A percentile compares a stretch with the other conserved stretches of the same genome.
phyloP scores from a whole-genome alignment of 192 early-diverging fungal genomes.

The Podila epicladia region DNA sequence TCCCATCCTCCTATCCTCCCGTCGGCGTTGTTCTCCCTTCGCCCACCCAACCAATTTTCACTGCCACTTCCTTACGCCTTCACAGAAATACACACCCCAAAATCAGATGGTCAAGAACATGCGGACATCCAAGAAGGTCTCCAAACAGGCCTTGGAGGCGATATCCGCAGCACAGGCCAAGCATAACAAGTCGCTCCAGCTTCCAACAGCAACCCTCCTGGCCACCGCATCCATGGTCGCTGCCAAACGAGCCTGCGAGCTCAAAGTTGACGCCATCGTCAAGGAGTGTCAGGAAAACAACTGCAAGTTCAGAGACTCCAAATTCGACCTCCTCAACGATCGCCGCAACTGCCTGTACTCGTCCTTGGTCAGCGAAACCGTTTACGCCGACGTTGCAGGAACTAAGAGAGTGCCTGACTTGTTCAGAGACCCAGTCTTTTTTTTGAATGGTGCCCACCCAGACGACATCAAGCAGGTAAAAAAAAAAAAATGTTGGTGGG shows the following conservation, averaged over 20 bases:
- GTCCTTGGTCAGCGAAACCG: constrained; percentile 42
- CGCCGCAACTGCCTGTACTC: constrained; percentile 46
- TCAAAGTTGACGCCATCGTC: constrained; percentile 49
- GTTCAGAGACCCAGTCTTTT: constrained; percentile 61
- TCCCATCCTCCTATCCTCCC: background rate
- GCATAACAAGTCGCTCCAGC: constrained; percentile 34
- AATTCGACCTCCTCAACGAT: constrained; percentile 46
- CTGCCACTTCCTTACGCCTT: background rate
- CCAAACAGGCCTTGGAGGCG: constrained; percentile 3
- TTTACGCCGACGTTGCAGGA: constrained; percentile 36
- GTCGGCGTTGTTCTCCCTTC: background rate
- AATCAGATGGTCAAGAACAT: constrained; percentile 22
- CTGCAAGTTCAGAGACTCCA: constrained; percentile 43
- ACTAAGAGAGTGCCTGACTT: constrained; percentile 49
- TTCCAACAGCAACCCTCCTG: constrained; percentile 29
- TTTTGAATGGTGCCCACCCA: constrained; percentile 52
- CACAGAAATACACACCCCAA: background rate
- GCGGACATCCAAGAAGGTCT: constrained; percentile 19
- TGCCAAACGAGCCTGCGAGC: constrained; percentile 24
- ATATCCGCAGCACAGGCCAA: constrained; percentile 30
- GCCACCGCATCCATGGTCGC: constrained; percentile 39
- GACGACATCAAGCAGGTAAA: constrained; percentile 51
- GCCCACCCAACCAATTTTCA: background rate
- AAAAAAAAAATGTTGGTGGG: background rate
- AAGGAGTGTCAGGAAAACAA: constrained; percentile 40